Evolutionary conservation across 345 rosid species (phyloP).

Genomic region (Hibiscus tridactylites): DNA sequence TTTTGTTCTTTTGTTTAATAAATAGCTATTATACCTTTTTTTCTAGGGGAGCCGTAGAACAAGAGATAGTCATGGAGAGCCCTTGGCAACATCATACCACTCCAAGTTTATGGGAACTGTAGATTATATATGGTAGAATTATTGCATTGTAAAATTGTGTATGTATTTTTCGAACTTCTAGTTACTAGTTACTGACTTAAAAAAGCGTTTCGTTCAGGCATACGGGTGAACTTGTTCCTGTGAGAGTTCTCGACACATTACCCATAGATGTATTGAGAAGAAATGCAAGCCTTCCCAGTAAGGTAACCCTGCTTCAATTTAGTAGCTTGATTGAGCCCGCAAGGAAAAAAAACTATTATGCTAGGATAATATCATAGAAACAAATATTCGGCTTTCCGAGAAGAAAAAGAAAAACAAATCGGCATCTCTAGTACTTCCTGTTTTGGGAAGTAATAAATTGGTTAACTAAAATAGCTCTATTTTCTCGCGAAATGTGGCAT

Average conservation of each 20-base stretch:
- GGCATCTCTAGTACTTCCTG: too few relatives aligned
- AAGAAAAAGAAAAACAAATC: too few relatives aligned
- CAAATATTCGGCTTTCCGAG: too few relatives aligned
- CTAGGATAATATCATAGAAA: background rate
- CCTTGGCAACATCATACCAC: slow-evolving; percentile 88
- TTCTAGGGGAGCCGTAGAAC: slow-evolving; percentile 48
- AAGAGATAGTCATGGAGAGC: slow-evolving; percentile 69
- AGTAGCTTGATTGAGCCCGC: background rate
- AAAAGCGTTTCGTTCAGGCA: slow-evolving; percentile 46
- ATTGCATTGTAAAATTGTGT: background rate
- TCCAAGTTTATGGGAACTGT: slow-evolving; percentile 84
- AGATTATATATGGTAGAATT: slow-evolving; percentile 79
- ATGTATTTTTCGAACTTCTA: background rate
- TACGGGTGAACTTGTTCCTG: slow-evolving; percentile 60
- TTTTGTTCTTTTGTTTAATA: slow-evolving; percentile 10
- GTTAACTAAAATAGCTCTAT: background rate
- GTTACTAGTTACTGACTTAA: slow-evolving; percentile 8
- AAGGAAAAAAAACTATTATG: background rate
- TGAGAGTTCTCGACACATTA: slow-evolving; percentile 85
- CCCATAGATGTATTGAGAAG: slow-evolving; percentile 54
- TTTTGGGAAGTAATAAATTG: background rate
- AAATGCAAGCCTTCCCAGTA: slow-evolving; percentile 61
- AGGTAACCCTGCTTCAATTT: slow-evolving; percentile 34
- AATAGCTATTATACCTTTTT: slow-evolving; percentile 2
- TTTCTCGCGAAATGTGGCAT: background rate